Conservation (phyloP, 306 rosid genomes). For the Carpinus viminea region DNA sequence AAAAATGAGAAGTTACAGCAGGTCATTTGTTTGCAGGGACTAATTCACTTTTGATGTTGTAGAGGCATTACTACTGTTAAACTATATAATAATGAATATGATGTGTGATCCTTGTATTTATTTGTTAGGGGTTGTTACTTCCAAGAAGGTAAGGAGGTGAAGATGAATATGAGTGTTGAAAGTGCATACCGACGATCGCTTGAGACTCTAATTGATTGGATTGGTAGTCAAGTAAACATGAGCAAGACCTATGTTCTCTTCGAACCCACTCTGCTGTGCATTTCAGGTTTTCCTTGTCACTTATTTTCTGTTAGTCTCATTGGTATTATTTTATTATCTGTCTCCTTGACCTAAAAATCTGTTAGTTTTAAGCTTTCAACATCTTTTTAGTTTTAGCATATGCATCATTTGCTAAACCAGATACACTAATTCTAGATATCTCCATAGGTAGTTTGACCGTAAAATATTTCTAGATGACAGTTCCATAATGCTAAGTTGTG, state of each 20-base stretch:
- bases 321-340: constrained; percentile 11
- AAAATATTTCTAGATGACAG: not conserved
- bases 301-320: constrained; percentile 3
- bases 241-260: constrained; percentile 73
- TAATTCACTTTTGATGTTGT: constrained; percentile 16
- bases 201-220: constrained; percentile 64
- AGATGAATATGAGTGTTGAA: constrained; percentile 68
- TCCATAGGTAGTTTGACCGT: not conserved
- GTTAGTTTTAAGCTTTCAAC: not conserved
- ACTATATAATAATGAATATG: constrained; percentile 6
- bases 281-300: constrained; percentile 65
- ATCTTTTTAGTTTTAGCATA: not conserved
- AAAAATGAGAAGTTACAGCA: not conserved
- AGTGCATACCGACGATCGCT: constrained; percentile 70
- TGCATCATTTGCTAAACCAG: not conserved
- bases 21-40: constrained; percentile 15
- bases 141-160: constrained; percentile 67
- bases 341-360: not conserved
- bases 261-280: constrained; percentile 90
- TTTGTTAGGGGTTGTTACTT: constrained; percentile 80
- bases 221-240: constrained; percentile 56
- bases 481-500: not conserved
- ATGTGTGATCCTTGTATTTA: constrained; percentile 30
- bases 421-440: not conserved
- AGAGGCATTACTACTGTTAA: not conserved